Evolutionary conservation across 768 basidiomycete genomes (phyloP), one percentile per base, ranked within the genome.

Genomic region (Multifurca ochricompacta): DNA sequence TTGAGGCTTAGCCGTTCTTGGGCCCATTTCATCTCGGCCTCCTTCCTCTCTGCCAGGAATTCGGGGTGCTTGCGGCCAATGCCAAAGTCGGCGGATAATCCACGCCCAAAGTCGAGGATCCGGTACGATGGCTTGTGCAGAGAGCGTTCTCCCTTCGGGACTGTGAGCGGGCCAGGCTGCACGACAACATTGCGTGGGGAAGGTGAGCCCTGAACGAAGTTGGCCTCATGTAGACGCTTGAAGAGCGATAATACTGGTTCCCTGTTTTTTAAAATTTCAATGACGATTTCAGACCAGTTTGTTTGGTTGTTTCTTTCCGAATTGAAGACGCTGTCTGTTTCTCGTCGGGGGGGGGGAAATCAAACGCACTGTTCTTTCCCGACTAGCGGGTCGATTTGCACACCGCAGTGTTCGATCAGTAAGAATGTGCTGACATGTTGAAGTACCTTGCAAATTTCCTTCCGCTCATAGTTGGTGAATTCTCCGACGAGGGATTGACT

Each of bases 61-160:
- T n/a, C n/a, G n/a, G n/a, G n/a, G n/a, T n/a, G n/a, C n/a, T n/a
- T n/a, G n/a, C n/a, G n/a, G n/a, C n/a, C n/a, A n/a, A n/a, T n/a
- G n/a, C n/a, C n/a, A n/a, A n/a, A n/a, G n/a, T n/a, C n/a, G n/a
- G n/a, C n/a, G n/a, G n/a, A n/a, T n/a, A n/a, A n/a, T 11, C 48
- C 63, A 5, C 77, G 69, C 14, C 78, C 78, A 35, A 78, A 77
- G 60, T 80, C 78, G 49, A 80, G 77, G 56, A 79, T 47, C 21
- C 78, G 71, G 60, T 77, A 79, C 47, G 68, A 70, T 7, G 71
- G 70, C 1, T 54, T 37, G 7, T 53, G 14, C 28, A 58, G 6
- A 9, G 68, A 66, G 13, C 73, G 70, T 46, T 58, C 27, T 11
- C 16, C 19, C 0, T 64, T 68, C 3, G 67, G 65, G n/a, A 59